Conservation (phyloP, 441 rosid species). For the Aquilaria agallochum region DNA sequence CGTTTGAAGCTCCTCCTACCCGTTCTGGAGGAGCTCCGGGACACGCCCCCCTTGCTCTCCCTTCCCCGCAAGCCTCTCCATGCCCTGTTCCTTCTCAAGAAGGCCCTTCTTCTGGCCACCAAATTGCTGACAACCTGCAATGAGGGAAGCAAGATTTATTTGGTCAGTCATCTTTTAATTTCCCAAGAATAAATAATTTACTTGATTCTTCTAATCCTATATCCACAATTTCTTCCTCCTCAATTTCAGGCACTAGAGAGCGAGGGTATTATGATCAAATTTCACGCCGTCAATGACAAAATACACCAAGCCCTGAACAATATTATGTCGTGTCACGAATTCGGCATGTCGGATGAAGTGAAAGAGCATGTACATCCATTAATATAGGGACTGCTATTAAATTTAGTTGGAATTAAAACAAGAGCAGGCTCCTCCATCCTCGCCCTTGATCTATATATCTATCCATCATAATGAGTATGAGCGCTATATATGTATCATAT, state of each 20-base stretch:
- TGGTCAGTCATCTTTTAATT: slow-evolving; percentile 33
- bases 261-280: slow-evolving; percentile 45
- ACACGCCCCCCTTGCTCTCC: slow-evolving; percentile 17
- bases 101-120: slow-evolving; percentile 35
- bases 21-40: slow-evolving; percentile 50
- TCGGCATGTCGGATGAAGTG: slow-evolving; percentile 54
- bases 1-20: slow-evolving; percentile 54
- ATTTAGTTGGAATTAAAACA: too few species aligned
- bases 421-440: too few species aligned
- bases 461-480: too few species aligned
- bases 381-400: too few species aligned
- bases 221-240: background rate
- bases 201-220: background rate
- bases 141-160: slow-evolving; percentile 72
- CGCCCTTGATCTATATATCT: too few species aligned
- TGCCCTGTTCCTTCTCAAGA: slow-evolving; percentile 32
- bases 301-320: slow-evolving; percentile 43
- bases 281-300: slow-evolving; percentile 52
- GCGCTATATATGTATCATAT: too few species aligned
- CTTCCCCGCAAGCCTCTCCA: slow-evolving; percentile 15
- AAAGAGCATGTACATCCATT: slow-evolving; percentile 47
- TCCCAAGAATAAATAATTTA: background rate
- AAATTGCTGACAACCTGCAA: slow-evolving; percentile 60
- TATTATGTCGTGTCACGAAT: slow-evolving; percentile 37
- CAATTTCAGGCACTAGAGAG: slow-evolving; percentile 54